Evolutionary conservation across 2,329 filamentous ascomycete genomes (phyloP).

Genomic region (Stagonosporopsis vannaccii): DNA sequence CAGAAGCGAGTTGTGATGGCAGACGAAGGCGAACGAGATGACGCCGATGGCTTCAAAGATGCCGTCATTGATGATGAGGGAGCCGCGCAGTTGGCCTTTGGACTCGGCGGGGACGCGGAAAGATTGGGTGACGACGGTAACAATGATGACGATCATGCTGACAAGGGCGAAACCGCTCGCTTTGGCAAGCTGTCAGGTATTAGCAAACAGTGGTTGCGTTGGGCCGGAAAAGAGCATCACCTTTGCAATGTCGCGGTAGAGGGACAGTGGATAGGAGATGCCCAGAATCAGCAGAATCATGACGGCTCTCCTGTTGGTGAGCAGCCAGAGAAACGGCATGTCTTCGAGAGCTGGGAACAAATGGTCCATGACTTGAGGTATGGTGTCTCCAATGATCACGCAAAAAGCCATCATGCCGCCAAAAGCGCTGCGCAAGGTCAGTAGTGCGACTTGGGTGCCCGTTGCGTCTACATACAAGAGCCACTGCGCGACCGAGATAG

Average conservation of each 20-base stretch:
- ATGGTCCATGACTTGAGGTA: conserved; percentile 85
- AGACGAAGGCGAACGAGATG: conserved; percentile 87
- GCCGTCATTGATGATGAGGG: conserved; percentile 81
- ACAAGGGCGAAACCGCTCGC: conserved; percentile 91
- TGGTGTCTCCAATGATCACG: conserved; percentile 95
- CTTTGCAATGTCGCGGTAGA: conserved; percentile 98
- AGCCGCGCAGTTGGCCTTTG: conserved; percentile 73
- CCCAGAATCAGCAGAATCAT: conserved; percentile 89
- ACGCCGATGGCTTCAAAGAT: conserved; percentile 97
- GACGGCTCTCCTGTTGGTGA: conserved; percentile 81
- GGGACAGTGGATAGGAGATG: conserved; percentile 86
- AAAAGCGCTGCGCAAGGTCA: conserved; percentile 69
- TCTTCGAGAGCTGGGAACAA: conserved; percentile 78
- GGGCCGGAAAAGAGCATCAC: conserved; percentile 19
- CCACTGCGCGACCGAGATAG: conserved; percentile 94
- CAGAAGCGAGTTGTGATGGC: conserved; percentile 93
- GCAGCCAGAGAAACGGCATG: conserved; percentile 79
- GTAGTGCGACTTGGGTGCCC: conserved; percentile 1
- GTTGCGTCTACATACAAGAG: conserved; percentile 67
- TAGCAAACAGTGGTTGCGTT: conserved; percentile 34
- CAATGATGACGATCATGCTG: conserved; percentile 89
- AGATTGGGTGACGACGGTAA: conserved; percentile 87
- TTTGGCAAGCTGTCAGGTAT: conserved; percentile 77
- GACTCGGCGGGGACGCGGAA: conserved; percentile 74
- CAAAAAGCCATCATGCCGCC: conserved; percentile 98